Conservation (phyloP, 2,329 filamentous ascomycete genomes). For the Microdochium paspali region DNA sequence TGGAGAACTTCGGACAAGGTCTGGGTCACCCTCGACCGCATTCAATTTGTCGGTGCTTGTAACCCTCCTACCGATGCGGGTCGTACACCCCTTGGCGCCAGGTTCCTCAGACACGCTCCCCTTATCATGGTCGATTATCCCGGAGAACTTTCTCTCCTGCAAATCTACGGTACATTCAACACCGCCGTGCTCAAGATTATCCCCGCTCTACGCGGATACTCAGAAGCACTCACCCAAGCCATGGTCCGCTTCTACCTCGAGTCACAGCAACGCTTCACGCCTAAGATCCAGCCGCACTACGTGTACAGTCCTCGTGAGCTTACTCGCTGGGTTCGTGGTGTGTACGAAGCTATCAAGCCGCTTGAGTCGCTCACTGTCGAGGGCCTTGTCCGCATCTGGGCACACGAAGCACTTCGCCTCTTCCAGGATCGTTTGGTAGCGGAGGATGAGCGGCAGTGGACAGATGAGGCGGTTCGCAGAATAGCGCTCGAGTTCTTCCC, state of each 20-base stretch:
- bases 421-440: slow-evolving; percentile 96
- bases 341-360: slow-evolving; percentile 93
- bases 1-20: slow-evolving; percentile 96
- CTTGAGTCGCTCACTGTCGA: slow-evolving; percentile 82
- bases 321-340: slow-evolving; percentile 92
- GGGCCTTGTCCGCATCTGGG: slow-evolving; percentile 93
- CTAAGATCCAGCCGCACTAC: slow-evolving; percentile 96
- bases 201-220: slow-evolving; percentile 86
- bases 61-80: slow-evolving; percentile 97
- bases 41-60: slow-evolving; percentile 97
- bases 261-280: slow-evolving; percentile 89
- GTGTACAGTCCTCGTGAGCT: slow-evolving; percentile 98
- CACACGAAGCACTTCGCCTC: slow-evolving; percentile 87
- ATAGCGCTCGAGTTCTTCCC: slow-evolving; percentile 91
- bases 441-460: slow-evolving; percentile 93
- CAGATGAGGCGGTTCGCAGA: slow-evolving; percentile 73
- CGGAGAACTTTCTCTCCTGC: slow-evolving; percentile 83
- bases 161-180: slow-evolving; percentile 99
- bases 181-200: slow-evolving; percentile 94
- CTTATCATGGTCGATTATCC: slow-evolving; percentile 99
- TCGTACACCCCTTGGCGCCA: slow-evolving; percentile 83
- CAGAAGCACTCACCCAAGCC: slow-evolving; percentile 85
- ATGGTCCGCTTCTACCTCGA: slow-evolving; percentile 97
- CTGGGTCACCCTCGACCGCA: slow-evolving; percentile 95
- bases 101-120: slow-evolving; percentile 95